Evolutionary conservation across 1,284 basidiomycete species (phyloP).

Genomic region (Phaffia rhodozyma): DNA sequence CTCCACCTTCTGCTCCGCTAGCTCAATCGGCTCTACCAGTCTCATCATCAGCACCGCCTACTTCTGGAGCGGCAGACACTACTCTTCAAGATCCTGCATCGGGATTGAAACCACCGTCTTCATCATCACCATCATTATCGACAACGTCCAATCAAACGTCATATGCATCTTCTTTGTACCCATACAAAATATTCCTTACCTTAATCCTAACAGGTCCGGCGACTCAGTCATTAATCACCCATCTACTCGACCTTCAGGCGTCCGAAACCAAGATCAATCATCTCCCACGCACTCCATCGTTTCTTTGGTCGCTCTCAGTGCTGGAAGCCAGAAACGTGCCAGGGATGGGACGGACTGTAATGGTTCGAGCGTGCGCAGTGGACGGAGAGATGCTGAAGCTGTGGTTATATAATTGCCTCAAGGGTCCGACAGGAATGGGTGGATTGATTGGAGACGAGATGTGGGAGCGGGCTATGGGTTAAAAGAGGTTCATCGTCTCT

Average conservation of each 20-base stretch:
- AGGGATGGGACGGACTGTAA: conserved; percentile 24
- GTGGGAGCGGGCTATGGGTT: conserved; percentile 28
- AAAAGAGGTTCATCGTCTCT: background rate
- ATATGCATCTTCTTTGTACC: conserved; percentile 18
- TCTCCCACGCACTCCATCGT: conserved; percentile 26
- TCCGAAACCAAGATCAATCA: conserved; percentile 24
- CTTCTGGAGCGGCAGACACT: background rate
- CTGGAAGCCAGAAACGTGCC: background rate
- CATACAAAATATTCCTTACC: conserved; percentile 35
- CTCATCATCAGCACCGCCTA: background rate
- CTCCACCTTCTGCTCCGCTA: background rate
- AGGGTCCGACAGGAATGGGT: conserved; percentile 24
- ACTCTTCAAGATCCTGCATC: background rate
- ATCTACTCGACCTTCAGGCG: conserved; percentile 23
- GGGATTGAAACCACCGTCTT: background rate
- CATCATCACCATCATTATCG: background rate
- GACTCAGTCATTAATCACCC: conserved; percentile 21
- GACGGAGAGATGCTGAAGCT: conserved; percentile 31
- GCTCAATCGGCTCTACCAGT: background rate
- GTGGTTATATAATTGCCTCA: conserved; percentile 30
- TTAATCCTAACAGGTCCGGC: conserved; percentile 31
- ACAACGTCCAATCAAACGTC: background rate
- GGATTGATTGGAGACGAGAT: conserved; percentile 32
- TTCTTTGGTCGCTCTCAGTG: conserved; percentile 32
- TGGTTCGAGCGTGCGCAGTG: conserved; percentile 31